Conservation (phyloP, 164 flowering plant species). For the Aristolochia fimbriata region DNA sequence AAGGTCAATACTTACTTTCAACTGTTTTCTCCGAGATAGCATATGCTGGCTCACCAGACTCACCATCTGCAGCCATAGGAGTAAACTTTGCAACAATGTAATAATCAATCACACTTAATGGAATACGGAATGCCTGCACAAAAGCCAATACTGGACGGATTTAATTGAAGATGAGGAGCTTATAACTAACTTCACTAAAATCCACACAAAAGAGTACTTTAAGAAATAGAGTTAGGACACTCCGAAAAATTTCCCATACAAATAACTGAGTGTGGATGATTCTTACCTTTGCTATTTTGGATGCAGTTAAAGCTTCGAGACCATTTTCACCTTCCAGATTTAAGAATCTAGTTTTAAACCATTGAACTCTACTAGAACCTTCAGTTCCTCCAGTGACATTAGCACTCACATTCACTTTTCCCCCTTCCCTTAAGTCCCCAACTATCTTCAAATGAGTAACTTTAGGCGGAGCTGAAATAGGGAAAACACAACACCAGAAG, state of each 20-base stretch:
- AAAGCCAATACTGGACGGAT: background rate
- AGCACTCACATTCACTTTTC: conserved; percentile 74
- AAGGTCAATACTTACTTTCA: conserved; percentile 51
- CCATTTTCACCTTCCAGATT: conserved; percentile 46
- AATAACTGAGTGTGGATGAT: background rate
- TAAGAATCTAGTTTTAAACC: conserved; percentile 74
- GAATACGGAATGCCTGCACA: conserved; percentile 80
- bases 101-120: conserved; percentile 88
- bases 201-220: background rate
- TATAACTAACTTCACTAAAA: background rate
- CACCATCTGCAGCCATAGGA: conserved; percentile 95
- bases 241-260: too few species aligned
- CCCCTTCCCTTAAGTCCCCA: conserved; percentile 84
- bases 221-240: too few species aligned
- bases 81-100: conserved; percentile 85
- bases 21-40: conserved; percentile 64
- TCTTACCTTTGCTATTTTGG: conserved; percentile 83
- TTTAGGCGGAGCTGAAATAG: conserved; percentile 78
- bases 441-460: conserved; percentile 65
- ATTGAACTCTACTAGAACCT: conserved; percentile 94
- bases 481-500: background rate
- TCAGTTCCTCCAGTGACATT: conserved; percentile 90
- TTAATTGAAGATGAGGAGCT: background rate
- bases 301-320: conserved; percentile 71
- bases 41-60: conserved; percentile 81